Evolutionary conservation across 345 rosid genomes (phyloP).

Genomic region (Aquilaria malaccensis): DNA sequence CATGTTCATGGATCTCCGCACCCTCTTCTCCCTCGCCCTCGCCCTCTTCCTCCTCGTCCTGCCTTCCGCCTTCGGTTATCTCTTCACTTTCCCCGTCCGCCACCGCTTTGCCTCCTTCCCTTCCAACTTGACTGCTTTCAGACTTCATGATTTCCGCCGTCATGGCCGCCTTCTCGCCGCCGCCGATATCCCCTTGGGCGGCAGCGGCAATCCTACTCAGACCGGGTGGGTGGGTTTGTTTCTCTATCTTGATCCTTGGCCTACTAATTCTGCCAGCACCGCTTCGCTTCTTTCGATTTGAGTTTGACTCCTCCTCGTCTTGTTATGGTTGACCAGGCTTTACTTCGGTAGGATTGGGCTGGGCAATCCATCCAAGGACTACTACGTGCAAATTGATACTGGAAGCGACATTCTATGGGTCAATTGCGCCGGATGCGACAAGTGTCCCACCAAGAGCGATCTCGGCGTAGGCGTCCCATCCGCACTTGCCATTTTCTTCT

Average conservation of each 20-base stretch:
- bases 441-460: conserved; percentile 65
- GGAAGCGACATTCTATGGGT: conserved; percentile 96
- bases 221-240: conserved; percentile 46
- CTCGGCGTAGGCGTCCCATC: conserved; percentile 52
- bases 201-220: conserved; percentile 61
- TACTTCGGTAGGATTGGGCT: conserved; percentile 65
- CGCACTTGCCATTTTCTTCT: background rate
- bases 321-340: conserved; percentile 33
- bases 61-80: conserved; percentile 15
- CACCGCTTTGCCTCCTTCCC: conserved; percentile 49
- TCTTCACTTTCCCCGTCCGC: conserved; percentile 49
- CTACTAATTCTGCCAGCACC: background rate
- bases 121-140: conserved; percentile 38
- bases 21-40: no score
- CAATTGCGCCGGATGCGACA: conserved; percentile 56
- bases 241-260: background rate
- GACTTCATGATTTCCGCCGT: conserved; percentile 62
- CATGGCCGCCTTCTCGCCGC: conserved; percentile 60
- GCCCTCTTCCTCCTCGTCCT: no score
- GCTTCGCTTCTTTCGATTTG: background rate
- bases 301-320: background rate
- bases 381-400: conserved; percentile 83
- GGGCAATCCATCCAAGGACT: conserved; percentile 70
- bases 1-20: no score
- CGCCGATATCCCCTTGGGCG: conserved; percentile 63